Evolutionary conservation across 768 basidiomycete genomes (phyloP).

Genomic region (Filobasidium floriforme): DNA sequence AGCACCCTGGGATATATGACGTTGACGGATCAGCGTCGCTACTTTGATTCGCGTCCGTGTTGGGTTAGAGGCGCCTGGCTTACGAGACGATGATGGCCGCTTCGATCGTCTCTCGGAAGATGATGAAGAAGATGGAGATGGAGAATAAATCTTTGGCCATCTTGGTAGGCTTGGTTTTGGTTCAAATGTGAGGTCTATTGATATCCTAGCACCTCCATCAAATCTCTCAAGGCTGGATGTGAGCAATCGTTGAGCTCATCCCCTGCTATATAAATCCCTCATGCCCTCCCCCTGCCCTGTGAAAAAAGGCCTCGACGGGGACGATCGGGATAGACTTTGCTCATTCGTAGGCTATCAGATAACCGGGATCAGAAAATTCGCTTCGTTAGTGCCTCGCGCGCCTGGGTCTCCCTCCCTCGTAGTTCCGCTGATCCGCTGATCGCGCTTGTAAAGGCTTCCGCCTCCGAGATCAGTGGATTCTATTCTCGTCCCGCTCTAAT

Average conservation of each 20-base stretch:
- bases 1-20: slow-evolving; percentile 51
- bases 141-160: slow-evolving; percentile 76
- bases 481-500: too few species aligned
- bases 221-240: neutral
- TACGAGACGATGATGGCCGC: slow-evolving; percentile 77
- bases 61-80: neutral
- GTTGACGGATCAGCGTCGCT: neutral
- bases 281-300: neutral
- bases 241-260: neutral
- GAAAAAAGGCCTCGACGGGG: slow-evolving; percentile 1
- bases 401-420: neutral
- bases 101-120: slow-evolving; percentile 90
- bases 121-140: slow-evolving; percentile 90
- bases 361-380: neutral
- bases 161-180: slow-evolving; percentile 9
- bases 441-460: too few species aligned
- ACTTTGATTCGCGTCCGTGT: neutral
- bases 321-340: slow-evolving; percentile 1
- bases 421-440: neutral
- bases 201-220: neutral
- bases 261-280: neutral
- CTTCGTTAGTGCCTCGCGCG: neutral
- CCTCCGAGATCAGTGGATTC: too few species aligned
- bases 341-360: neutral
- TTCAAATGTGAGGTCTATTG: neutral